Conservation (phyloP, 768 basidiomycete genomes). For the Sporobolomyces pararoseus region DNA sequence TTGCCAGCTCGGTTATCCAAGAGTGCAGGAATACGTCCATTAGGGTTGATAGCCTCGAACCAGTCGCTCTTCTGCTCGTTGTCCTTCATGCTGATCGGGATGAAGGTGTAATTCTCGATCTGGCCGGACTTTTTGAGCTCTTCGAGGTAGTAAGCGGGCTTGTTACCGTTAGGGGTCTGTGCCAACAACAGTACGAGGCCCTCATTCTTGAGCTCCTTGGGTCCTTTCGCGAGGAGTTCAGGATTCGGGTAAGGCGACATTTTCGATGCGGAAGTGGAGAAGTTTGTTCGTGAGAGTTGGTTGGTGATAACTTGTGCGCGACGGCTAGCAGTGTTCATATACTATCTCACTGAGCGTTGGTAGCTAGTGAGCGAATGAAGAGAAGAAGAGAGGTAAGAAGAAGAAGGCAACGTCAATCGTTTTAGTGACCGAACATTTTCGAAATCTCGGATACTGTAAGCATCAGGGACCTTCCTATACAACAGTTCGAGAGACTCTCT, state of each 20-base stretch:
- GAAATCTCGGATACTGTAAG: too few relatives aligned
- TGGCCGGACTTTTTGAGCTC: conserved; percentile 39
- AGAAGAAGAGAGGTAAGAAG: neutral
- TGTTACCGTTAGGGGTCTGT: conserved; percentile 29
- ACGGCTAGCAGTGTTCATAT: conserved; percentile 10
- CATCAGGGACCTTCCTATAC: too few relatives aligned
- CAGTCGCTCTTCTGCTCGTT: conserved; percentile 36
- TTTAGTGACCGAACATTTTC: too few relatives aligned
- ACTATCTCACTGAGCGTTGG: neutral
- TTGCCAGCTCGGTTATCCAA: conserved; percentile 39
- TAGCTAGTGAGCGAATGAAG: neutral
- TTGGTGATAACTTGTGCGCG: neutral
- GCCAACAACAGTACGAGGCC: conserved; percentile 19
- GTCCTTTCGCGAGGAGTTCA: conserved; percentile 16
- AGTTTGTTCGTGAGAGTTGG: neutral
- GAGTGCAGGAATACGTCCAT: conserved; percentile 41
- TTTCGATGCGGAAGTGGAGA: neutral
- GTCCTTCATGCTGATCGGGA: conserved; percentile 29
- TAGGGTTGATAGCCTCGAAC: conserved; percentile 37
- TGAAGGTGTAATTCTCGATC: conserved; percentile 25
- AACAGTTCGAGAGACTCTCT: too few relatives aligned
- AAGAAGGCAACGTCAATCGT: neutral
- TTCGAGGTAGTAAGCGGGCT: conserved; percentile 28
- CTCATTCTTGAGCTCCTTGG: conserved; percentile 12
- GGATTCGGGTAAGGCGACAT: conserved; percentile 12